Evolutionary conservation across 768 basidiomycete species (phyloP), one percentile per base, ranked within the genome.

Genomic region (Mycena polygramma): DNA sequence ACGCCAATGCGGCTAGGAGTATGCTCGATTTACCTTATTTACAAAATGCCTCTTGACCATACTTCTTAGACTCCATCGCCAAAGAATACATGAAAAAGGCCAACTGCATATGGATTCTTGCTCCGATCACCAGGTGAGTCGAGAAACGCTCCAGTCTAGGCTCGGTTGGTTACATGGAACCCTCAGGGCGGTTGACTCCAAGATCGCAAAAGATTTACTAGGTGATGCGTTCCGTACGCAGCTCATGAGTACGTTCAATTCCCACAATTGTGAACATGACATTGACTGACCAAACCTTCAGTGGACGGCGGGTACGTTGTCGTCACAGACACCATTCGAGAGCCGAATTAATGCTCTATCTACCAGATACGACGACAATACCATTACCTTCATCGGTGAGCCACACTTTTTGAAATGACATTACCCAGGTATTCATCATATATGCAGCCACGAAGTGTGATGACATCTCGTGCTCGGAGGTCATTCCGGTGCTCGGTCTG

Each of bases 21-120:
- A 87, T 81, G 63, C 45, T 61, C 19, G n/a, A 30, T 41, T 26
- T 39, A 22, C 19, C 19, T 15, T 19, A 8, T 1, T 14, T 35
- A 7, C 1, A 7, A 24, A 4, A 20, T 14, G 6, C 22, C 19
- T 39, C 2, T 26, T 71, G n/a, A 63, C 22, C 22, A 8, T 49
- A 26, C 4, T 59, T 10, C 22, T 46, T 39, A 69, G 68, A 70
- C 53, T 57, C 60, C 57, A 90, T 91, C 52, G 89, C 90, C 2
- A 89, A 89, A 75, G 84, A 87, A 37, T 91, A 90, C 76, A 89
- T 91, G 89, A 91, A 91, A 75, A 90, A 87, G 65, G 88, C 86
- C 61, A 81, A 88, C 55, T 89, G 87, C 63, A 86, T 90, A 43
- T 91, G 89, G 89, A 89, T 91, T 72, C 76, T 91, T n/a, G 90